Percentiles rank a stretch among this genome's conserved stretches.
Evolutionary conservation across 208 protist species (phyloP).

Genomic region (Strigomonas galati): DNA sequence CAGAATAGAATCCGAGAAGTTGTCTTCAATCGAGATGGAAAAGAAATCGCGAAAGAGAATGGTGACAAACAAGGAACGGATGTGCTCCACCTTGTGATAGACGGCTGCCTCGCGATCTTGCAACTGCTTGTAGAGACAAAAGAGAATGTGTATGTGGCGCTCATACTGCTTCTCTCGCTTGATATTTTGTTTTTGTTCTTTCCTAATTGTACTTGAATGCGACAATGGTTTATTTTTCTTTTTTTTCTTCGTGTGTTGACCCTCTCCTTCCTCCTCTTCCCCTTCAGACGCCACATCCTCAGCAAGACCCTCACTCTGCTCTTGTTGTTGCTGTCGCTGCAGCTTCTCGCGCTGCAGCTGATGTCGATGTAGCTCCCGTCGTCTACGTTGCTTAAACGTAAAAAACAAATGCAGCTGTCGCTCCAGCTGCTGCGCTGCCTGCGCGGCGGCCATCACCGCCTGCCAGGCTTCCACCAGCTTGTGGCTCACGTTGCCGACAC

Average conservation of each 20-base stretch:
- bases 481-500: slow-evolving; percentile 43
- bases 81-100: slow-evolving; percentile 40
- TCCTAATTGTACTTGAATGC: too few relatives aligned
- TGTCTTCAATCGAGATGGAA: slow-evolving; percentile 36
- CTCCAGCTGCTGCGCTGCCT: slow-evolving; percentile 22
- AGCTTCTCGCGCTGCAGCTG: neutral
- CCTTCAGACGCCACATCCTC: neutral
- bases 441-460: slow-evolving; percentile 47
- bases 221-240: too few relatives aligned
- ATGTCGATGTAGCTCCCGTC: neutral
- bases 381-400: neutral
- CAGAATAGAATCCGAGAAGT: slow-evolving; percentile 41
- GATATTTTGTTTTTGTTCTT: too few relatives aligned
- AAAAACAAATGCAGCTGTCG: slow-evolving; percentile 17
- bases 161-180: neutral
- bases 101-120: slow-evolving; percentile 34
- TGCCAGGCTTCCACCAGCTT: slow-evolving; percentile 59
- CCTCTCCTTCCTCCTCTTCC: neutral
- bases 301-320: too few relatives aligned
- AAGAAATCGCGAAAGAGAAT: slow-evolving; percentile 59
- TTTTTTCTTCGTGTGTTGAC: too few relatives aligned
- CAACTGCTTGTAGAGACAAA: slow-evolving; percentile 20
- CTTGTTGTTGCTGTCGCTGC: too few relatives aligned
- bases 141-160: slow-evolving; percentile 7
- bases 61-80: slow-evolving; percentile 35